Conservation (phyloP, 768 basidiomycete genomes). For the Naganishia vaughanmartiniae region DNA sequence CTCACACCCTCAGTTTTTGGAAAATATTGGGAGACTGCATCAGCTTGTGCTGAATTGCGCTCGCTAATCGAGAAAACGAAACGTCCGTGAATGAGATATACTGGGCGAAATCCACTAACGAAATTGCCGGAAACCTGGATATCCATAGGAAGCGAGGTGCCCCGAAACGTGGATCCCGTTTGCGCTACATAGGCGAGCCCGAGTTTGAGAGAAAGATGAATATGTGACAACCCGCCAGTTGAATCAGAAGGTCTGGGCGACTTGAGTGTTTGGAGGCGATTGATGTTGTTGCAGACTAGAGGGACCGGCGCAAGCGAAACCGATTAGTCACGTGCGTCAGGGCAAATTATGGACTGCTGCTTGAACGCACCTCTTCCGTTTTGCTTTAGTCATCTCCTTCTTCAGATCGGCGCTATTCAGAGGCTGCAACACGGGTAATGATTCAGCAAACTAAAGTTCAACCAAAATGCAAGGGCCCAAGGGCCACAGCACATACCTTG, state of each 20-base stretch:
- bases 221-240: not conserved
- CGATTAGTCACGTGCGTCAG: not conserved
- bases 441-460: not conserved
- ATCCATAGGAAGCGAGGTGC: not conserved
- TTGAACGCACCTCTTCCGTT: constrained; percentile 74
- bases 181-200: not conserved
- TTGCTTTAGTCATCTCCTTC: constrained; percentile 98
- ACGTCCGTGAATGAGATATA: not conserved
- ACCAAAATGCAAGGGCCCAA: not conserved
- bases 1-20: not conserved
- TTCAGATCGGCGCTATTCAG: constrained; percentile 88
- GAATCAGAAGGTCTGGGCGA: constrained; percentile 39
- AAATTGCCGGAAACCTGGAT: not conserved
- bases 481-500: constrained; percentile 54
- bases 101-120: not conserved
- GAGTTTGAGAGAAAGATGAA: not conserved
- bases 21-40: not conserved
- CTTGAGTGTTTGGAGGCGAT: constrained; percentile 51
- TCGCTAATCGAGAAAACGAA: not conserved
- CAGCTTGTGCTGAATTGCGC: not conserved
- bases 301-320: not conserved
- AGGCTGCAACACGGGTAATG: constrained; percentile 54
- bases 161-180: not conserved
- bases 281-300: constrained; percentile 52
- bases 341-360: not conserved